phyloP scores from a whole-genome alignment of 768 basidiomycete genomes.

The Leccinum boreale region DNA sequence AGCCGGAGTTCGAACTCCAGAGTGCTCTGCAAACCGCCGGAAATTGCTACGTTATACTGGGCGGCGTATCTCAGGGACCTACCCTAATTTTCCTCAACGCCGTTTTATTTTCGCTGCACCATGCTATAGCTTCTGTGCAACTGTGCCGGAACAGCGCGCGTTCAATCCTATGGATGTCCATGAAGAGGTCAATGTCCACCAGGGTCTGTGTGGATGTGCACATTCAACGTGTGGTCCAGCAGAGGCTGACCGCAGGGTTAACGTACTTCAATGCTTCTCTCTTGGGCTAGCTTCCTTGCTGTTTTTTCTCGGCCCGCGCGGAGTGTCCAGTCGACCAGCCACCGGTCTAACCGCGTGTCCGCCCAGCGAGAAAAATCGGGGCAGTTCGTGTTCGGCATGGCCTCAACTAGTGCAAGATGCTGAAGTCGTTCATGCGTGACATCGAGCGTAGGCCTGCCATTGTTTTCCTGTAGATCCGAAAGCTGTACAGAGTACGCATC shows the following conservation, averaged over 20 bases:
- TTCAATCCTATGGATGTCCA: constrained; percentile 86
- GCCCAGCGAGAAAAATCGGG: constrained; percentile 74
- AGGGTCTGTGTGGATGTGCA: constrained; percentile 51
- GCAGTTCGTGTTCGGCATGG: constrained; percentile 46
- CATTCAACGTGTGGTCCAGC: constrained; percentile 16
- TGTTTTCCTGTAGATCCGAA: constrained; percentile 44
- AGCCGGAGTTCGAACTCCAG: constrained; percentile 95
- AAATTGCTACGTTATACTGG: constrained; percentile 12
- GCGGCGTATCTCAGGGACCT: constrained; percentile 9
- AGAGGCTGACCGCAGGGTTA: constrained; percentile 16
- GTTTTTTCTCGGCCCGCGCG: constrained; percentile 75
- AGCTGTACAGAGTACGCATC: constrained; percentile 36
- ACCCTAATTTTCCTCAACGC: constrained; percentile 92
- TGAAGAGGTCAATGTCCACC: constrained; percentile 90
- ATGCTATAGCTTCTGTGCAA: constrained; percentile 85
- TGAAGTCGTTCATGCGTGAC: constrained; percentile 73
- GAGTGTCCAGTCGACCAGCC: constrained; percentile 92
- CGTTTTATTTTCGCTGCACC: constrained; percentile 96
- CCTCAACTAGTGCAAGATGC: constrained; percentile 65
- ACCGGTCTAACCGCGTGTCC: constrained; percentile 76
- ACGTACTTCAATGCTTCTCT: constrained; percentile 76
- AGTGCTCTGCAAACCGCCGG: constrained; percentile 59
- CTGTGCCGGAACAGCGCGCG: constrained; percentile 68
- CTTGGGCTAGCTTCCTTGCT: constrained; percentile 71
- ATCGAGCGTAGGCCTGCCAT: constrained; percentile 57